Percentiles rank a stretch among this genome's conserved stretches.
Conservation (phyloP, 2,329 filamentous ascomycete species). For the Alternaria alternata region DNA sequence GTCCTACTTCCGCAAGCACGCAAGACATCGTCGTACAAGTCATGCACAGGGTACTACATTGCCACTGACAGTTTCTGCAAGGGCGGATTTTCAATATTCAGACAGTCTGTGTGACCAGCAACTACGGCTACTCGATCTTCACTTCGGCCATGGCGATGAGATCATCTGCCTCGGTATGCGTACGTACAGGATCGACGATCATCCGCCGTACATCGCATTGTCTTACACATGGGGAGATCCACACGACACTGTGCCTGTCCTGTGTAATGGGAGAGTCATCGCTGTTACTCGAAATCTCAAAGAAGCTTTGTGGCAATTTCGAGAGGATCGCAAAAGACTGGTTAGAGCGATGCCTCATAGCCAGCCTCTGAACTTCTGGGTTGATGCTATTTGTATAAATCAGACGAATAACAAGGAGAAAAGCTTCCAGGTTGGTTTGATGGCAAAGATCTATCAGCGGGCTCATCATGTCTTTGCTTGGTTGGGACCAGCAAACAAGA, state of each 20-base stretch:
- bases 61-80: not conserved
- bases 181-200: not conserved
- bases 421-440: slow-evolving; percentile 20
- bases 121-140: not conserved
- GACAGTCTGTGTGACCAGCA: not conserved
- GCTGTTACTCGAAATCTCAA: not conserved
- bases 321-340: not conserved
- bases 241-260: not conserved
- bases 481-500: slow-evolving; percentile 15
- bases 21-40: not conserved
- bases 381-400: not conserved
- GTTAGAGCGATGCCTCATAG: not conserved
- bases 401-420: slow-evolving; percentile 12
- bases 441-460: slow-evolving; percentile 18
- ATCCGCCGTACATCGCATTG: not conserved
- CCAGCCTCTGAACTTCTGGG: not conserved
- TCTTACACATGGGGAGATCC: slow-evolving; percentile 1
- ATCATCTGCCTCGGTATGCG: not conserved
- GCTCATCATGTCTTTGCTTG: slow-evolving; percentile 15
- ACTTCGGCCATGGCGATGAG: not conserved
- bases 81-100: not conserved
- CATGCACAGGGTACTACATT: not conserved
- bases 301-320: slow-evolving; percentile 1
- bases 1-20: not conserved
- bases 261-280: not conserved